phyloP scores from a whole-genome alignment of 129 eudicot species.

The Silybum marianum region DNA sequence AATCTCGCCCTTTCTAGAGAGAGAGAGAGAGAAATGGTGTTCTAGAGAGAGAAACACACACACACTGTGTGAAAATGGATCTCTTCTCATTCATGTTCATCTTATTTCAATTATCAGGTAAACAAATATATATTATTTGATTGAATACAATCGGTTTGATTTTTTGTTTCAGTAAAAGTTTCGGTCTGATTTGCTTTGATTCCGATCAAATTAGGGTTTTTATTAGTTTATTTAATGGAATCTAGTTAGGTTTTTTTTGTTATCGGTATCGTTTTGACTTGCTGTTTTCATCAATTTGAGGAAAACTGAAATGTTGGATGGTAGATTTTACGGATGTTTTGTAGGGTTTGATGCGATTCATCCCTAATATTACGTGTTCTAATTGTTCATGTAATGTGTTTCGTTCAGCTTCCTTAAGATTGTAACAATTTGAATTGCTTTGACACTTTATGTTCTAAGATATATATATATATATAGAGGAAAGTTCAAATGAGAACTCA shows the following conservation, averaged over 20 bases:
- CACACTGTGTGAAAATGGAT: conserved; percentile 27
- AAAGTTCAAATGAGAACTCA: too few relatives aligned
- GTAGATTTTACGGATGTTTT: background rate
- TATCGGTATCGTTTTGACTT: too few relatives aligned
- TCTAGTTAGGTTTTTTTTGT: background rate
- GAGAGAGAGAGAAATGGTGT: background rate
- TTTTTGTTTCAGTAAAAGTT: background rate
- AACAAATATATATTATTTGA: background rate
- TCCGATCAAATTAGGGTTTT: conserved; percentile 5
- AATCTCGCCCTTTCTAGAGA: conserved; percentile 16
- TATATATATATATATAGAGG: too few relatives aligned
- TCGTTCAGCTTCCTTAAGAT: background rate
- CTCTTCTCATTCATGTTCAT: conserved; percentile 25
- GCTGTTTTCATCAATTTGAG: background rate
- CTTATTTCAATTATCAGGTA: conserved; percentile 23
- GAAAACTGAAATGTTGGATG: conserved; percentile 14
- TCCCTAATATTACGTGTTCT: conserved; percentile 13
- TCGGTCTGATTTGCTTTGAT: conserved; percentile 5
- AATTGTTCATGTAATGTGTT: conserved; percentile 13
- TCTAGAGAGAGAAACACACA: conserved; percentile 21
- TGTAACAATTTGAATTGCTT: background rate
- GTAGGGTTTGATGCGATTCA: conserved; percentile 3
- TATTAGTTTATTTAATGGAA: background rate
- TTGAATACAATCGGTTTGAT: background rate
- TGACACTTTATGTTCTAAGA: background rate